Base-by-base conservation (phyloP, 352 stramenopile species). In the Pythium angustatum region DNA sequence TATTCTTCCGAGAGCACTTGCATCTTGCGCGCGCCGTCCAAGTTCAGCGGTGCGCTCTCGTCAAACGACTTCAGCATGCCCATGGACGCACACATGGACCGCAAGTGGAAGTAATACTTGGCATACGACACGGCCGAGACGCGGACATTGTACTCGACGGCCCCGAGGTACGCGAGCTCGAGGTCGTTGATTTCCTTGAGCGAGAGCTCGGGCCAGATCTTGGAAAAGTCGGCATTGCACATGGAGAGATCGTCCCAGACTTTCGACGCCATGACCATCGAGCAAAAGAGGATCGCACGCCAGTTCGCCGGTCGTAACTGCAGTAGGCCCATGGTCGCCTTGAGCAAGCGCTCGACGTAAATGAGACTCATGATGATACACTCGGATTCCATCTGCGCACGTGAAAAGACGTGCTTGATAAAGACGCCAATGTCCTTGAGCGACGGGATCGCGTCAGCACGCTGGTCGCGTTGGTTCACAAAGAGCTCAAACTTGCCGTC, bases 331-430 rank as follows among this genome's bases (percentile, higher is more conserved):
- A 75, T 90, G 15, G 90, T 96, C 9, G 82, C 69, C 71, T 98
- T 98, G 53, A 99, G 81, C 11, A 99, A 77, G 12, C 93, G 87
- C 73, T 99, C 97, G 24, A 99, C 87, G 75, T 99, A 99, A 60
- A 99, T 97, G 8, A 99, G 78, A 43, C 87, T 96, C 82, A 98
- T 98, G 75, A 99, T 98, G 64, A 99, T 98, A 71, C 93, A 98
- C 76, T 99, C 96, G 30, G 83, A 86, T 70, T 99, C 96, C 81
- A 97, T 94, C 66, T 96, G 87, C 58, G 87, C 88, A 34, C 82
- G 81, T 15, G 84, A 73, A 64, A 98, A 98, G 12, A 99, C 86
- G 67, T 97, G 81, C 60, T 92, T 90, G 75, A 98, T 98, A 71
- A 98, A 99, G 4, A 78, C 66, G 1, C 79, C 88, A 61, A 99